Base-by-base conservation (phyloP, 352 stramenopile genomes). In the Phytophthora capsici region DNA sequence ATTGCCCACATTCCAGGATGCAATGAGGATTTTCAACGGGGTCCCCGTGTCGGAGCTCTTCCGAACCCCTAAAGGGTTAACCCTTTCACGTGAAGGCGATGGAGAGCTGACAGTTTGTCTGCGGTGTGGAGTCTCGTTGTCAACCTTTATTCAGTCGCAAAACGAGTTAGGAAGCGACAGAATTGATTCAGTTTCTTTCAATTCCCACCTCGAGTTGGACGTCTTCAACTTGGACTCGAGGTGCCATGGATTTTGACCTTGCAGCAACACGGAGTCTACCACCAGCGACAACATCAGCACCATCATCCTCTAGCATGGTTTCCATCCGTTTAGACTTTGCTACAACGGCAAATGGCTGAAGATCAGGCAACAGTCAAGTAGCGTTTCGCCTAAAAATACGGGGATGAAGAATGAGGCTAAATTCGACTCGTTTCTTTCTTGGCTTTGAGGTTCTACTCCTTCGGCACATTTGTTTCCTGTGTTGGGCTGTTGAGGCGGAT, bases 1-100 rank as follows among this genome's bases (percentile, higher is more conserved):
- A 54, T 96, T 96, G 43, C 88, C 88, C 6, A 96, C 80, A 49
- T 96, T 96, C 88, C 88, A 96, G 6, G 88, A 90, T 2, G 68
- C 80, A 37, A 92, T 45, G n/a, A 90, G 69, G 26, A 92, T 73
- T 58, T 84, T 82, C 12, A 92, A 66, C 6, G 61, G 45, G 10
- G 45, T 44, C 13, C 58, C 59, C 25, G 19, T 64, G 22, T 34
- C 65, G 7, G 34, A 72, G 16, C 14, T 20, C 48, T 60, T 73
- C 9, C 58, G 45, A 41, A 44, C 17, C 13, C 40, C 45, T 30
- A 32, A 49, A 23, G 49, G 34, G 30, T 16, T 51, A 5, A 14
- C 28, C 1, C 28, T 34, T 34, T 34, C 9, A 13, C 28, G 23
- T 19, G 26, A 41, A 28, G 37, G 13, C 12, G 30, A 25, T 8